Conservation (phyloP, 768 basidiomycete species). For the Cystobasidium tubakii region DNA sequence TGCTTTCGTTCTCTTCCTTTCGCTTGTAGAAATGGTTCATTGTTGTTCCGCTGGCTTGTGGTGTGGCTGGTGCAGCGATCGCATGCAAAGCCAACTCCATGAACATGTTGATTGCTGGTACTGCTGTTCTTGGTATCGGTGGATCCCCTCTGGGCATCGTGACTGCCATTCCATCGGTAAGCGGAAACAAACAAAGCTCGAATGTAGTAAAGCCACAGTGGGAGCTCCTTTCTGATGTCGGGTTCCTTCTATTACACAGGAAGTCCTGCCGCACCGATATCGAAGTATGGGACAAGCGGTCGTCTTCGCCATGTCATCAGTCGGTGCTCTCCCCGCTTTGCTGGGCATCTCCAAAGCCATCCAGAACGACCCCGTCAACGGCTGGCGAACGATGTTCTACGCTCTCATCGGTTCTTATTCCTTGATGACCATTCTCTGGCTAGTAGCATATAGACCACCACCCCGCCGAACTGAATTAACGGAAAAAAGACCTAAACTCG, state of each 20-base stretch:
- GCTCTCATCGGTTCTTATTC: background rate
- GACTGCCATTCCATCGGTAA: constrained; percentile 3
- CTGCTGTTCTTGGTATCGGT: background rate
- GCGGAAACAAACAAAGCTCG: background rate
- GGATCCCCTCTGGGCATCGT: constrained; percentile 9
- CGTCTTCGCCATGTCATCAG: constrained; percentile 1
- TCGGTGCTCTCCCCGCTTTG: background rate
- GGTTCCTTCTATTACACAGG: background rate
- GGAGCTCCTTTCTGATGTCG: too few relatives aligned
- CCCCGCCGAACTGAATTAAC: background rate
- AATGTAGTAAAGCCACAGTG: too few relatives aligned
- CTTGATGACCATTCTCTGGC: constrained; percentile 5
- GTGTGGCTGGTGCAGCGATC: background rate
- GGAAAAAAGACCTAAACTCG: constrained; percentile 16
- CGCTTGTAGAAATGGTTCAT: constrained; percentile 15
- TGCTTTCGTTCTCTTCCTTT: background rate
- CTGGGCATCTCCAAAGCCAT: constrained; percentile 8
- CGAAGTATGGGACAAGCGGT: constrained; percentile 1
- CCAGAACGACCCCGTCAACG: background rate
- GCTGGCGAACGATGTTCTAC: constrained; percentile 13
- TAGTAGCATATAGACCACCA: constrained; percentile 21
- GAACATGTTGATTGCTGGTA: constrained; percentile 6
- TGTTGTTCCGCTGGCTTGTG: background rate
- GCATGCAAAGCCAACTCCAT: constrained; percentile 3
- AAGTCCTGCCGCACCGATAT: constrained; percentile 6